phyloP scores from a whole-genome alignment of 495 filamentous ascomycete genomes.

The Margaritispora aquatica region DNA sequence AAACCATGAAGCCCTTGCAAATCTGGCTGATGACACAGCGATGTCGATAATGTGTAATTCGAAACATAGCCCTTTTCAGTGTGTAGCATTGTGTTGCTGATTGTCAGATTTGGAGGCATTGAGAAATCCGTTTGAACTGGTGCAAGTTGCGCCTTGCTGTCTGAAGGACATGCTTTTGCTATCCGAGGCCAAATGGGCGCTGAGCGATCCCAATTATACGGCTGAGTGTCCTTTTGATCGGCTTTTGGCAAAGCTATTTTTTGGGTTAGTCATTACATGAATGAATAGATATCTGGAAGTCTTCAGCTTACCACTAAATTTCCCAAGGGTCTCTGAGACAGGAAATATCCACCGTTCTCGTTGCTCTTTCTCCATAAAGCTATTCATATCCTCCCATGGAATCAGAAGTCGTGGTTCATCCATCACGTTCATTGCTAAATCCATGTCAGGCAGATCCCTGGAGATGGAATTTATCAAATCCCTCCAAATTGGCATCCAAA shows the following conservation, averaged over 20 bases:
- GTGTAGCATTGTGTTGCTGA: conserved; percentile 31
- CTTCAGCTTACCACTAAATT: conserved; percentile 2
- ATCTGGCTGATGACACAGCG: conserved; percentile 53
- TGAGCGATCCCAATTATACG: conserved; percentile 32
- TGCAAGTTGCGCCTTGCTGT: conserved; percentile 45
- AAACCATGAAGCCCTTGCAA: conserved; percentile 57
- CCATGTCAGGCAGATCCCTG: conserved; percentile 60
- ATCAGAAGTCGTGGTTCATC: conserved; percentile 62
- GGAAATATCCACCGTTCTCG: conserved; percentile 35
- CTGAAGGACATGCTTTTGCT: conserved; percentile 51
- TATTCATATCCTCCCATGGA: conserved; percentile 56
- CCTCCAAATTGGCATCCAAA: conserved; percentile 54
- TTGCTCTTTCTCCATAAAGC: conserved; percentile 44
- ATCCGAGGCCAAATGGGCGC: conserved; percentile 23
- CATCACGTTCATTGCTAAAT: conserved; percentile 60
- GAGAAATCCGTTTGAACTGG: conserved; percentile 32
- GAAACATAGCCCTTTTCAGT: conserved; percentile 49
- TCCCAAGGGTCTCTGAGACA: conserved; percentile 5
- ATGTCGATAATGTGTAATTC: conserved; percentile 57
- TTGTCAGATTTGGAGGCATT: conserved; percentile 2
- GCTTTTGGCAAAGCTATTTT: background rate
- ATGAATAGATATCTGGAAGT: background rate
- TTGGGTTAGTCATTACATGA: background rate
- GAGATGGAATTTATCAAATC: conserved; percentile 48
- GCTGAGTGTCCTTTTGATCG: conserved; percentile 11